These are phyloP conservation scores for Trichoderma gracile DNA, from an alignment of 2,329 filamentous ascomycete genomes.

Conservation along the genomic window DNA sequence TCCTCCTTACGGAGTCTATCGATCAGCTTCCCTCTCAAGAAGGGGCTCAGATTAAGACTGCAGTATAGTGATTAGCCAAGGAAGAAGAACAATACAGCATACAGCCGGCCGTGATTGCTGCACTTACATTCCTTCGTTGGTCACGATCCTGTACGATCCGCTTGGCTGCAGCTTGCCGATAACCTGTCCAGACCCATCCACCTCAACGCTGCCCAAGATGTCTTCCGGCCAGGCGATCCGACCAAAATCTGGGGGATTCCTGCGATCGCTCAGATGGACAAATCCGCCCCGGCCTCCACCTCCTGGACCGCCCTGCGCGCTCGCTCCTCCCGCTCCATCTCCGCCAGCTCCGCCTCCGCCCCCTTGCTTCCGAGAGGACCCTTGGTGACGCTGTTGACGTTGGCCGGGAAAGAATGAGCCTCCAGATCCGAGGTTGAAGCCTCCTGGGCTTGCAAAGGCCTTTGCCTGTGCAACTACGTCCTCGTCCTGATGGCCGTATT, in stretches of 20 bases:
- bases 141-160: slow-evolving; percentile 64
- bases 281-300: slow-evolving; percentile 62
- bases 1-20: slow-evolving; percentile 56
- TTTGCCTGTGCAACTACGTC: slow-evolving; percentile 57
- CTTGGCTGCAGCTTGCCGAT: slow-evolving; percentile 60
- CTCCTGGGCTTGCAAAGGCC: slow-evolving; percentile 61
- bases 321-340: slow-evolving; percentile 56
- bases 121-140: slow-evolving; percentile 67
- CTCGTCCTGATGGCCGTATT: slow-evolving; percentile 59
- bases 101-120: neutral
- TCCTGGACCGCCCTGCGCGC: slow-evolving; percentile 62
- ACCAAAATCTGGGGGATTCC: slow-evolving; percentile 67
- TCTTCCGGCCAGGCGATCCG: slow-evolving; percentile 70
- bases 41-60: slow-evolving; percentile 43
- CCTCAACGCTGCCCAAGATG: slow-evolving; percentile 67
- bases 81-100: too few relatives aligned
- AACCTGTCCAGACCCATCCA: slow-evolving; percentile 58
- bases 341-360: slow-evolving; percentile 45
- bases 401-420: slow-evolving; percentile 51
- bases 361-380: slow-evolving; percentile 39
- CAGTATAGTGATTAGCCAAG: neutral
- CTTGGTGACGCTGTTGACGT: slow-evolving; percentile 43
- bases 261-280: slow-evolving; percentile 64
- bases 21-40: slow-evolving; percentile 55
- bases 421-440: slow-evolving; percentile 53